A percentile compares a stretch with the other conserved stretches of the same genome.
Conservation (phyloP, 805 yeast genomes). For the Pachysolen tannophilus region DNA sequence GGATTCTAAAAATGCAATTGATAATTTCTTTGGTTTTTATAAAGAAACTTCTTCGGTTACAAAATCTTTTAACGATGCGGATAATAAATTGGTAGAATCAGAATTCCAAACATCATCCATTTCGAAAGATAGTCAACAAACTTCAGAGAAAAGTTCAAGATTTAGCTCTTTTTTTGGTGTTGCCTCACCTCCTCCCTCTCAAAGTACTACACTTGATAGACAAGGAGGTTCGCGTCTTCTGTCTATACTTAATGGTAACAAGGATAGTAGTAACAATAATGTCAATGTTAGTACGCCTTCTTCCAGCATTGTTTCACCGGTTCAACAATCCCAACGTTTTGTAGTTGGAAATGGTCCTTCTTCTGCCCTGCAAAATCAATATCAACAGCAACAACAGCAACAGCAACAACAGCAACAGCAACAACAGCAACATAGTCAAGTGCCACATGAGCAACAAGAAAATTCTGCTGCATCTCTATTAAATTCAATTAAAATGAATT, state of each 20-base stretch:
- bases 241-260: slow-evolving; percentile 10
- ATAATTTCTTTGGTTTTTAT: slow-evolving; percentile 33
- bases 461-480: no score
- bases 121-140: neutral
- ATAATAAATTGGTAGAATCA: neutral
- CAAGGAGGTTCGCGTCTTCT: slow-evolving; percentile 14
- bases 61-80: neutral
- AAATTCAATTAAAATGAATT: no score
- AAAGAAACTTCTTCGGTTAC: slow-evolving; percentile 5
- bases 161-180: slow-evolving; percentile 14
- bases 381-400: slow-evolving; percentile 4
- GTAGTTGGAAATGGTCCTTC: slow-evolving; percentile 22
- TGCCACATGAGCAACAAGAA: slow-evolving; percentile 2
- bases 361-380: slow-evolving; percentile 4
- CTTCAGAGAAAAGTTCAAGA: slow-evolving; percentile 9
- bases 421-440: slow-evolving; percentile 6
- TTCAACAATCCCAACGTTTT: slow-evolving; percentile 3
- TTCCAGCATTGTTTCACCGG: neutral
- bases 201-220: slow-evolving; percentile 1
- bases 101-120: neutral
- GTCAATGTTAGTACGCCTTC: neutral
- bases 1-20: slow-evolving; percentile 30
- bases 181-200: slow-evolving; percentile 3
- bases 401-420: slow-evolving; percentile 7
- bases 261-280: neutral